These are phyloP conservation scores for Psilocybe sp. DNA, from an alignment of 768 basidiomycete genomes.

Conservation along the genomic window DNA sequence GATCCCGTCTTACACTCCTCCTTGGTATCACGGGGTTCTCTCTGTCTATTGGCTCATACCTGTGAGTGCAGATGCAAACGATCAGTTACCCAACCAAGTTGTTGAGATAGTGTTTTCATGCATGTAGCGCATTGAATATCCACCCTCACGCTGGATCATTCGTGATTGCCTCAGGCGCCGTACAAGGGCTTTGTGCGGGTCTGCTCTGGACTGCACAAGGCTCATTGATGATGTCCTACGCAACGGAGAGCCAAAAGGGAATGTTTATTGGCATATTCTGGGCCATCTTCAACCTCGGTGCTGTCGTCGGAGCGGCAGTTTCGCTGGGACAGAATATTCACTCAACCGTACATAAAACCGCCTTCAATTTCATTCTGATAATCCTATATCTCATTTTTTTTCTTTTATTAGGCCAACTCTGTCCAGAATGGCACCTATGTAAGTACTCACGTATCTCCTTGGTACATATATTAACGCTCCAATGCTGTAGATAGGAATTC, in stretches of 20 bases:
- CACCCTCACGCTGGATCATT: slow-evolving; percentile 60
- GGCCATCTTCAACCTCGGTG: slow-evolving; percentile 81
- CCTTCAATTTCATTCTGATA: background rate
- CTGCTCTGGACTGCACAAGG: slow-evolving; percentile 85
- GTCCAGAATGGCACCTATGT: slow-evolving; percentile 79
- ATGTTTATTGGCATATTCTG: slow-evolving; percentile 78
- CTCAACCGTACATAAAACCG: slow-evolving; percentile 42
- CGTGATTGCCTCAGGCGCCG: slow-evolving; percentile 69
- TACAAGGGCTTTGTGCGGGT: slow-evolving; percentile 72
- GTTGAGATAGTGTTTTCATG: background rate
- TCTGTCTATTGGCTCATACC: slow-evolving; percentile 69
- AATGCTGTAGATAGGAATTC: slow-evolving; percentile 60
- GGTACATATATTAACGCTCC: background rate
- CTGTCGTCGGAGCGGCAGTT: slow-evolving; percentile 75
- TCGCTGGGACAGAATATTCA: slow-evolving; percentile 70
- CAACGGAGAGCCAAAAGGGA: slow-evolving; percentile 77
- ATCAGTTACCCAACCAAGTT: background rate
- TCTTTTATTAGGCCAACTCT: slow-evolving; percentile 31
- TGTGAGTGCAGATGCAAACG: slow-evolving; percentile 41
- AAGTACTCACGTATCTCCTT: slow-evolving; percentile 20
- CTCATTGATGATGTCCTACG: slow-evolving; percentile 82
- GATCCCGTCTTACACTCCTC: slow-evolving; percentile 69
- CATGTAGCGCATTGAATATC: slow-evolving; percentile 64
- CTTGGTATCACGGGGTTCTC: slow-evolving; percentile 76
- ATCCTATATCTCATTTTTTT: slow-evolving; percentile 18